Evolutionary conservation across 139 green algal species (phyloP).

Genomic region (Ettlia oleoabundans): DNA sequence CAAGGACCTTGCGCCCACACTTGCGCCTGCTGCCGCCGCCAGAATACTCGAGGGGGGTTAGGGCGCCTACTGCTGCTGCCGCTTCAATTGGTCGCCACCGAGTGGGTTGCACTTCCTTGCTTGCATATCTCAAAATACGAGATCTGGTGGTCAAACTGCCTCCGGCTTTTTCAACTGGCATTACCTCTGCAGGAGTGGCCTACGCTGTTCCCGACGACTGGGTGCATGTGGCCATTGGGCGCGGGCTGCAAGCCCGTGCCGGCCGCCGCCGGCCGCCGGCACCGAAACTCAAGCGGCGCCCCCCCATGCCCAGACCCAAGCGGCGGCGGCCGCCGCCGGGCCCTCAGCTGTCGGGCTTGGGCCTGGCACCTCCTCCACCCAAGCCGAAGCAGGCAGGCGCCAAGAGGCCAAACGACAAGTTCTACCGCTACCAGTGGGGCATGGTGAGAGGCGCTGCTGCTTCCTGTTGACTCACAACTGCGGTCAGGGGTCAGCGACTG

Average conservation of each 20-base stretch:
- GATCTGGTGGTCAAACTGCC: too few species aligned
- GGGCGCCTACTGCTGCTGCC: too few species aligned
- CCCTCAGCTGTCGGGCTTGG: neutral
- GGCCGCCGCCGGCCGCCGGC: neutral
- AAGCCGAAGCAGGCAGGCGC: too few species aligned
- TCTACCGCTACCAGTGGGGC: neutral
- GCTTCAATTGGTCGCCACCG: too few species aligned
- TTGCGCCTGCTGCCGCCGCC: too few species aligned
- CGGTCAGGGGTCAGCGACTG: too few species aligned
- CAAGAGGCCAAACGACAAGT: neutral
- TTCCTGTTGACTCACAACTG: too few species aligned
- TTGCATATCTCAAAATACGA: too few species aligned
- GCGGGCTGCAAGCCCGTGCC: neutral
- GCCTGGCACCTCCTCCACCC: neutral
- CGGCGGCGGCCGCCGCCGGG: neutral
- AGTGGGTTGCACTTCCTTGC: too few species aligned
- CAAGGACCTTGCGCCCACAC: too few species aligned
- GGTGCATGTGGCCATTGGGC: neutral
- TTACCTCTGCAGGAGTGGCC: neutral
- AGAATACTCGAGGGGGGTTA: too few species aligned
- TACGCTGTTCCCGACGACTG: neutral
- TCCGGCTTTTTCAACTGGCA: too few species aligned
- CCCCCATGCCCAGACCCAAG: neutral
- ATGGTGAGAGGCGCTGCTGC: conserved; percentile 7
- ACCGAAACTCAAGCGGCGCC: neutral